Evolutionary conservation across 371 early-diverging fungal species (phyloP).

Genomic region (Mortierella sp.): DNA sequence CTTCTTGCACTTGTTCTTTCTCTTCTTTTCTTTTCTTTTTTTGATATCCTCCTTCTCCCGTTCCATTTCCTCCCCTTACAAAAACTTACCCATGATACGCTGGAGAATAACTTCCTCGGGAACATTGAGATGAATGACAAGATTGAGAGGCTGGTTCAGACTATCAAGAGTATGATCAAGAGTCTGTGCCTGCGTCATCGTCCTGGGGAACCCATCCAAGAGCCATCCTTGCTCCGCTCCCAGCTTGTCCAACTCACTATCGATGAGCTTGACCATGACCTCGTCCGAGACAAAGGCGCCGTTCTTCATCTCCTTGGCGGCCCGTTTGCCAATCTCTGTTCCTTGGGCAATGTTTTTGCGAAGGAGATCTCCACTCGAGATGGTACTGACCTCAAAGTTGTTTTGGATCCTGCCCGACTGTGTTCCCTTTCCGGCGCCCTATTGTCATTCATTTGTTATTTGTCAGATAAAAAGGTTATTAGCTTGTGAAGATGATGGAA

Average conservation of each 20-base stretch:
- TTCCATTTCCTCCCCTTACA: not conserved
- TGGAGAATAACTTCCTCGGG: slow-evolving; percentile 92
- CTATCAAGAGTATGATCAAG: slow-evolving; percentile 77
- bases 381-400: slow-evolving; percentile 74
- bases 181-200: slow-evolving; percentile 85
- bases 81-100: slow-evolving; percentile 83
- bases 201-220: slow-evolving; percentile 98
- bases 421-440: slow-evolving; percentile 93
- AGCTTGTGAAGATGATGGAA: not conserved
- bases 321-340: slow-evolving; percentile 76
- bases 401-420: slow-evolving; percentile 82
- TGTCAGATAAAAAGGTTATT: not conserved
- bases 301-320: slow-evolving; percentile 70
- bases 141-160: slow-evolving; percentile 76
- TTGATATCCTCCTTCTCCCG: not conserved
- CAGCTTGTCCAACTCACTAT: slow-evolving; percentile 71
- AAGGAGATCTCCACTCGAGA: slow-evolving; percentile 91
- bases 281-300: slow-evolving; percentile 86
- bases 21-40: not conserved
- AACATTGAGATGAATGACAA: slow-evolving; percentile 92
- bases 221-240: slow-evolving; percentile 77
- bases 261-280: slow-evolving; percentile 82
- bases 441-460: not conserved
- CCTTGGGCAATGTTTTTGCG: slow-evolving; percentile 81
- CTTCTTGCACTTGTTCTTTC: too few relatives aligned